Evolutionary conservation across 2,329 filamentous ascomycete species (phyloP), one percentile per base, ranked within the genome.

Genomic region (Xylaria sp.): DNA sequence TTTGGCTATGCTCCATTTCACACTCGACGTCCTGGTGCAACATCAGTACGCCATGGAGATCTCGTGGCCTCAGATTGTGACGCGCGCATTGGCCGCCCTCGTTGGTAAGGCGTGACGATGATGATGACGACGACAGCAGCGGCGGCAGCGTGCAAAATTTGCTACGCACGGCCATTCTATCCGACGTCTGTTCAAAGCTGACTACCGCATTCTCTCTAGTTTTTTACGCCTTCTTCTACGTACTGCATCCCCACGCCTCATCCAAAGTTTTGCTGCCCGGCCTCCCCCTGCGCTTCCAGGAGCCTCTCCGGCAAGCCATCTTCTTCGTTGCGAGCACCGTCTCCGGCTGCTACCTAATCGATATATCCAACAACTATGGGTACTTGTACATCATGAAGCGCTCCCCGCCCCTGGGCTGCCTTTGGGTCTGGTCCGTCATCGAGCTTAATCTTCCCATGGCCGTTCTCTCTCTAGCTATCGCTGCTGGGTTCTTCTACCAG

Each of bases 391-490:
- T 97, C 23, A 94, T 98, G 93, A 97, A 97, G 83, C 90, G 89
- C 71, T 92, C 94, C 0, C 96, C 96, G n/a, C 90, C 94, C 5
- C 79, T 98, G 16, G 96, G 93, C 0, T 95, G 93, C 48, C 80
- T 98, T 21, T 98, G 95, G 94, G 87, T 98, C 4, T 98, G 95
- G 94, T 90, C 92, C 37, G 91, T 98, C 25, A 86, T 98, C 21
- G 96, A 99, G 82, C 86, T 98, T 81, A 87, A 93, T 64, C 82
- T 97, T 48, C 76, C 84, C 0, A 90, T 87, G 75, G 92, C 92
- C 0, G 82, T 91, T 1, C 73, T 80, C 13, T 91, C 88, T 72
- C 77, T 91, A 42, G 77, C 79, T 2, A 72, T 81, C 1, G 81
- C 83, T 1, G 83, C 75, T 1, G 77, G 72, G 4, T 90, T 85